Percentiles rank a stretch among this genome's conserved stretches.
phyloP scores from a whole-genome alignment of 305 asterid species.

The Fraxinus platypoda region DNA sequence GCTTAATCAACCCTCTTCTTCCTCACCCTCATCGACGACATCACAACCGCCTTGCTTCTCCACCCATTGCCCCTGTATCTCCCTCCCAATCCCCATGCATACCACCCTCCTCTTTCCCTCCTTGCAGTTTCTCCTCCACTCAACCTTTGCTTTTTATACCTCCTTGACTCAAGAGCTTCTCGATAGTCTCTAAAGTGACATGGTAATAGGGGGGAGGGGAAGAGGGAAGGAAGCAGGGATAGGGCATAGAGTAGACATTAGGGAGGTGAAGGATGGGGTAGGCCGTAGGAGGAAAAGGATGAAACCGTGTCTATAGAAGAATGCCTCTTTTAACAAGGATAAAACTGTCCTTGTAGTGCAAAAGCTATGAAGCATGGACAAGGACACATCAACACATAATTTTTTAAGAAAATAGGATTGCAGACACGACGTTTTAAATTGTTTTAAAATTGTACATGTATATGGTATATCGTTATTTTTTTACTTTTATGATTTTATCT shows the following conservation, averaged over 20 bases:
- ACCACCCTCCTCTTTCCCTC: neutral
- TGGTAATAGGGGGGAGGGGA: neutral
- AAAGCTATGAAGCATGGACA: neutral
- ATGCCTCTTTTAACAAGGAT: neutral
- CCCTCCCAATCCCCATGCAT: neutral
- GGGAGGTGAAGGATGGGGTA: neutral
- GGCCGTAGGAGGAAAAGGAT: neutral
- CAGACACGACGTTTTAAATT: neutral
- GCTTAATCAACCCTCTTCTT: neutral
- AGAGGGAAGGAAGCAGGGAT: neutral
- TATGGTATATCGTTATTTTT: no score
- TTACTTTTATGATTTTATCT: neutral
- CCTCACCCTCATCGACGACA: neutral
- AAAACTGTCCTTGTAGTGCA: neutral
- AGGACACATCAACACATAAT: no score
- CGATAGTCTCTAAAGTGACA: neutral
- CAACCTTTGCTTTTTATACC: neutral
- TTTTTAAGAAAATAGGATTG: no score
- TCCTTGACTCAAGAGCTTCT: neutral
- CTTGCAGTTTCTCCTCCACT: neutral
- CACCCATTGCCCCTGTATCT: neutral
- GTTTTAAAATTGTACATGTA: no score
- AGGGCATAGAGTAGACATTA: neutral
- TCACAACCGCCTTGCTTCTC: neutral
- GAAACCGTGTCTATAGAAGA: neutral